These are phyloP conservation scores for Bolboschoenoplectus hybrid DNA, from an alignment of 202 grass and related monocot genomes.

Conservation along the genomic window DNA sequence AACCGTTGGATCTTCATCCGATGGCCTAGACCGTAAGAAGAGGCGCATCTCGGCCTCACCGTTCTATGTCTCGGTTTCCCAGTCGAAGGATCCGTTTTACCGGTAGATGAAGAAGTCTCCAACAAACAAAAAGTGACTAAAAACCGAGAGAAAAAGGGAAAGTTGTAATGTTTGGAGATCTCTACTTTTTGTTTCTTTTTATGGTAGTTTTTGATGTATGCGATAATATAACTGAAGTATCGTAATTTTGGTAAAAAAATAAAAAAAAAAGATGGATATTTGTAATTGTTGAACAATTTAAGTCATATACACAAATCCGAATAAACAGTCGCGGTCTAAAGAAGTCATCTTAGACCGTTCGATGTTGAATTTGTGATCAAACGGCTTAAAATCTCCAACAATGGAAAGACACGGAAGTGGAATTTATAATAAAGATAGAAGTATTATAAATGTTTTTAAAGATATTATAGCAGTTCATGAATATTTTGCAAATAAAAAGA, in stretches of 20 bases:
- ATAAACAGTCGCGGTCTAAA: not conserved
- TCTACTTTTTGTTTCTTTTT: not conserved
- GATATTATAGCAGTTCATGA: too few relatives aligned
- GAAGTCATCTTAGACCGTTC: too few relatives aligned
- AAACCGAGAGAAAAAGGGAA: not conserved
- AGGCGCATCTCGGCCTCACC: conserved; percentile 63
- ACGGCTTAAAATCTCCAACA: too few relatives aligned
- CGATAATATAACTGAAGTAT: conserved; percentile 29
- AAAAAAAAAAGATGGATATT: conserved; percentile 21
- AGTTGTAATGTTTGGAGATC: not conserved
- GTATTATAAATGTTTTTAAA: too few relatives aligned
- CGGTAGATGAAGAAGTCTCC: not conserved
- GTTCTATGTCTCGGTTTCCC: conserved; percentile 45
- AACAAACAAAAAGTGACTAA: not conserved
- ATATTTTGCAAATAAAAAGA: too few relatives aligned
- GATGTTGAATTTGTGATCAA: too few relatives aligned
- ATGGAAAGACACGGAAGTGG: too few relatives aligned
- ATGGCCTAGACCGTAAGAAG: conserved; percentile 58
- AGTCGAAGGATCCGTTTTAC: conserved; percentile 30
- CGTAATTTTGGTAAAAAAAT: conserved; percentile 36
- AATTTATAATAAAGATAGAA: too few relatives aligned
- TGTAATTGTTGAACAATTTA: not conserved
- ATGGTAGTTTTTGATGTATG: conserved; percentile 9
- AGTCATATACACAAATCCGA: not conserved
- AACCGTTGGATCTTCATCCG: conserved; percentile 62